These are phyloP conservation scores for Vitis labrusca DNA, from an alignment of 164 flowering plant species.

Conservation along the genomic window DNA sequence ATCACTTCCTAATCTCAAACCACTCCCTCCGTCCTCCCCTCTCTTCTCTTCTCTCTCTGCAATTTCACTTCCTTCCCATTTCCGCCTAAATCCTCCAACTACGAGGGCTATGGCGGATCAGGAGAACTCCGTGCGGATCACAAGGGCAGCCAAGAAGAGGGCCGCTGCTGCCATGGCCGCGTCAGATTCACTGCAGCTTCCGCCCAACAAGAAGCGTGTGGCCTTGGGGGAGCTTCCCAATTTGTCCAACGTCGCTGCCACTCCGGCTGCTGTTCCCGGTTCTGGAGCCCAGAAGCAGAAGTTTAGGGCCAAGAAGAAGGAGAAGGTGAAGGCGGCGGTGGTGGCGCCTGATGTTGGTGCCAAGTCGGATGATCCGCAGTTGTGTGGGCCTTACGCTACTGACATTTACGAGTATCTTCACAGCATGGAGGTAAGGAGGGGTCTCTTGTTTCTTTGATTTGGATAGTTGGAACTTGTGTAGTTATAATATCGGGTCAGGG, in stretches of 20 bases:
- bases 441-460: too few species aligned
- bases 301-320: constrained; percentile 9
- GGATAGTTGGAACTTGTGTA: too few species aligned
- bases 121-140: constrained; percentile 33
- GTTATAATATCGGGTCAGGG: too few species aligned
- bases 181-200: neutral
- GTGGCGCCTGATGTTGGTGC: constrained; percentile 2
- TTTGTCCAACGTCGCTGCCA: constrained; percentile 3
- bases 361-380: constrained; percentile 23
- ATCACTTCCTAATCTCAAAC: too few species aligned
- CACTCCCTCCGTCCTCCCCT: neutral
- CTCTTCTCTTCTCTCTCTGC: neutral
- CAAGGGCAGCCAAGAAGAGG: constrained; percentile 32
- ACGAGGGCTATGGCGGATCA: constrained; percentile 32
- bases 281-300: constrained; percentile 2
- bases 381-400: constrained; percentile 34
- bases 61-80: neutral
- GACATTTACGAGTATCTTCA: constrained; percentile 40
- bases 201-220: constrained; percentile 23
- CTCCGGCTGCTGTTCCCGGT: neutral
- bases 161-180: constrained; percentile 16
- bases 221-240: constrained; percentile 31
- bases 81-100: neutral
- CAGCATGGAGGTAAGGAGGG: constrained; percentile 35
- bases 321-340: constrained; percentile 2